Conservation (phyloP, 1,284 basidiomycete species). For the Farysia itapuensis region DNA sequence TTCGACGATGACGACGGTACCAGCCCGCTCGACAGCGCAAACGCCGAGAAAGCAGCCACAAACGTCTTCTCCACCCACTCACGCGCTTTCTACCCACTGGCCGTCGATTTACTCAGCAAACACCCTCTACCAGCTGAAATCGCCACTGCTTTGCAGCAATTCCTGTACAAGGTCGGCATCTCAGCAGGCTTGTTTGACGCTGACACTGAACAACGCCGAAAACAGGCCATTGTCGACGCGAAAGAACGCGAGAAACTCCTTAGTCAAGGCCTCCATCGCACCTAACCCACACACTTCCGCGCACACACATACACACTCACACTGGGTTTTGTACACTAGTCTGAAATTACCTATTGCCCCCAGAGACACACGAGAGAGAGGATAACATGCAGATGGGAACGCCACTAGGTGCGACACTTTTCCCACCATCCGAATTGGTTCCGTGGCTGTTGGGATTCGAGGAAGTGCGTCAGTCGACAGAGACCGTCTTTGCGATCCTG, state of each 20-base stretch:
- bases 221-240: slow-evolving; percentile 14
- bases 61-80: slow-evolving; percentile 37
- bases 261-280: slow-evolving; percentile 22
- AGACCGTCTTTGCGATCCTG: slow-evolving; percentile 39
- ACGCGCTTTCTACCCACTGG: slow-evolving; percentile 51
- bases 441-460: slow-evolving; percentile 25
- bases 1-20: slow-evolving; percentile 74
- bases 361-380: no score
- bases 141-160: slow-evolving; percentile 24
- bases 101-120: slow-evolving; percentile 53
- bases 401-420: slow-evolving; percentile 1
- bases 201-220: slow-evolving; percentile 17
- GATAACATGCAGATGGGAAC: no score
- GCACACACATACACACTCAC: no score
- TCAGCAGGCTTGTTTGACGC: slow-evolving; percentile 37
- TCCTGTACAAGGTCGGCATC: slow-evolving; percentile 45
- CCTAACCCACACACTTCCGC: no score
- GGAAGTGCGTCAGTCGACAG: slow-evolving; percentile 32
- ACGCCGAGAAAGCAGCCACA: slow-evolving; percentile 2
- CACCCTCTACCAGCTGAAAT: slow-evolving; percentile 38
- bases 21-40: slow-evolving; percentile 2
- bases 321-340: no score
- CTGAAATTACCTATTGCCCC: no score
- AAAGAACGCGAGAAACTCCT: slow-evolving; percentile 25
- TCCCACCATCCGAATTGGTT: slow-evolving; percentile 41